Base-by-base conservation (phyloP, 768 basidiomycete species). In the Russula dissimulans region DNA sequence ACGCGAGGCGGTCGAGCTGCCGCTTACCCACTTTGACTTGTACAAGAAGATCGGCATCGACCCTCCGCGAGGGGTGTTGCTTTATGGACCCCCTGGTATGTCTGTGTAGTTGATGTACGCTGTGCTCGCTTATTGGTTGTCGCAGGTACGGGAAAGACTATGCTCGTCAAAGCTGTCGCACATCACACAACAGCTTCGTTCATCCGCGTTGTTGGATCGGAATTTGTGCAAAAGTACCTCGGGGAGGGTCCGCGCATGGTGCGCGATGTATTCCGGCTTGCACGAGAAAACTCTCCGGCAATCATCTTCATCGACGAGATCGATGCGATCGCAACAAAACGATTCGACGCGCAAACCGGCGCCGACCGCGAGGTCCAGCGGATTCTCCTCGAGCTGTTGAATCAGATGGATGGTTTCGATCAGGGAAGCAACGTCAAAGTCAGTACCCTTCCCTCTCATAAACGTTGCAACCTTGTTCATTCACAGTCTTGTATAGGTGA, bases 211-310 rank as follows among this genome's bases (percentile, higher is more conserved):
- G 94, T 97, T 34, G 97, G 97, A 22, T 91, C 89, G 67, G 97
- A 99, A 74, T 99, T 99, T 70, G 97, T 99, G 9, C 97, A 99
- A 76, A 99, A 99, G 73, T 99, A 99, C 70, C 83, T 99, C 5
- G 97, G 97, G 68, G 97, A 99, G 78, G 97, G 97, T 38, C 97
- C 97, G 44, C 91, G 97, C 65, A 99, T 99, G 97, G 97, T 99
- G 65, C 87, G 97, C 69, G 97, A 99, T 71, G 97, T 99, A 56
- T 99, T 99, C 80, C 84, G 97, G 59, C 83, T 99, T 49, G 97
- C 97, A 29, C 80, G 97, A 66, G 97, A 99, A 74, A 99, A 99
- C 71, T 80, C 95, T 0, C 97, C 97, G 1, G 86, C 93, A 31
- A 99, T 99, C 71, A 98, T 99, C 74, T 99, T 99, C 78, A 98